phyloP scores from a whole-genome alignment of 148 eudicot genomes.

The Chenopodium quinoa region DNA sequence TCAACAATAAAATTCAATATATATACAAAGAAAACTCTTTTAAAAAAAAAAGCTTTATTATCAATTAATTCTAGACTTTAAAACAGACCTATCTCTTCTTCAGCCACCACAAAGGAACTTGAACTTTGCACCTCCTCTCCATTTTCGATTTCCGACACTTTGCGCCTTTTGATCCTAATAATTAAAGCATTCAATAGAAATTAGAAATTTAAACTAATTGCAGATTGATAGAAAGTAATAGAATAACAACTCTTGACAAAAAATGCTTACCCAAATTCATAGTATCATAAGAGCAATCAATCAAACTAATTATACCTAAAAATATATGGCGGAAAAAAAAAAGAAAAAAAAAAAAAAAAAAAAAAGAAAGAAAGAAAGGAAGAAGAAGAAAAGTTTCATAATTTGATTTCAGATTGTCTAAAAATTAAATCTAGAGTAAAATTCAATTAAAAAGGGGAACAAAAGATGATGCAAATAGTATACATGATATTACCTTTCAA shows the following conservation, averaged over 20 bases:
- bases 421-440: too few species aligned
- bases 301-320: not conserved
- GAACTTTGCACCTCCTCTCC: slow-evolving; percentile 33
- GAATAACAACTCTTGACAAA: not conserved
- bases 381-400: too few species aligned
- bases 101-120: slow-evolving; percentile 32
- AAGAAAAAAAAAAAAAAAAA: too few species aligned
- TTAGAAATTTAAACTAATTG: not conserved
- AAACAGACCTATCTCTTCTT: slow-evolving; percentile 34
- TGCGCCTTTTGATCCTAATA: slow-evolving; percentile 63
- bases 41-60: too few species aligned
- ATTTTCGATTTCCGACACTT: slow-evolving; percentile 41
- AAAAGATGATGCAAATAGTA: too few species aligned
- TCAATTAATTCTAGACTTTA: not conserved
- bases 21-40: not conserved
- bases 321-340: too few species aligned
- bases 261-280: not conserved
- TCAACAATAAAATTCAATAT: too few species aligned
- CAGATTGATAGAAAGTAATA: not conserved
- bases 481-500: slow-evolving; percentile 1
- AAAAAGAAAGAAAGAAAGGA: too few species aligned
- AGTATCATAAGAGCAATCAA: not conserved
- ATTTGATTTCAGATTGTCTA: too few species aligned
- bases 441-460: too few species aligned
- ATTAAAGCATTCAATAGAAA: slow-evolving; percentile 1